Evolutionary conservation across 1,284 basidiomycete species (phyloP).

Genomic region (Pterula multifida): DNA sequence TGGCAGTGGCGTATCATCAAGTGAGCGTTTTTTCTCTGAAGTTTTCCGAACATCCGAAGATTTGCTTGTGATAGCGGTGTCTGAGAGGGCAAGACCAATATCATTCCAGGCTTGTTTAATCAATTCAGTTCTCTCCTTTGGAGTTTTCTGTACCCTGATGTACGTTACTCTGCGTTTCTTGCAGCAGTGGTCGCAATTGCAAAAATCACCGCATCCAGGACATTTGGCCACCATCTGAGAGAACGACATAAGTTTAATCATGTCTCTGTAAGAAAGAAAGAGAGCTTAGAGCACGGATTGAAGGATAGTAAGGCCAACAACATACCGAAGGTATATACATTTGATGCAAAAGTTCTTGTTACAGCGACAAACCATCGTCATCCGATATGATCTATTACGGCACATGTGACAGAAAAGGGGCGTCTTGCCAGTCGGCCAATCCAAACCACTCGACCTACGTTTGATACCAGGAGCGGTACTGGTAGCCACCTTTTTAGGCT

Average conservation of each 20-base stretch:
- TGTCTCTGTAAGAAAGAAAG: neutral
- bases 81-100: neutral
- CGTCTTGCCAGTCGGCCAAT: neutral
- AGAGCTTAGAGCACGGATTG: neutral
- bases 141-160: neutral
- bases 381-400: neutral
- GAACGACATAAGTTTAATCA: neutral
- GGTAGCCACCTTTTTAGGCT: neutral
- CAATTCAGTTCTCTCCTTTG: neutral
- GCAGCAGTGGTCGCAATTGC: neutral
- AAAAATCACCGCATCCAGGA: neutral
- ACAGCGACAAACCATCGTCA: neutral
- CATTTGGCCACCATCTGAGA: neutral
- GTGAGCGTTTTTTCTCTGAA: neutral
- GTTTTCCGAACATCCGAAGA: neutral
- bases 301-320: neutral
- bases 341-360: neutral
- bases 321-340: neutral
- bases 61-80: neutral
- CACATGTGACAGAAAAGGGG: neutral
- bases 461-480: neutral
- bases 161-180: neutral
- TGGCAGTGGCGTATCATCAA: neutral
- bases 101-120: neutral
- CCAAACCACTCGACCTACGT: neutral